Evolutionary conservation across 331 rosid genomes (phyloP).

Genomic region (Prunus yedoensis): DNA sequence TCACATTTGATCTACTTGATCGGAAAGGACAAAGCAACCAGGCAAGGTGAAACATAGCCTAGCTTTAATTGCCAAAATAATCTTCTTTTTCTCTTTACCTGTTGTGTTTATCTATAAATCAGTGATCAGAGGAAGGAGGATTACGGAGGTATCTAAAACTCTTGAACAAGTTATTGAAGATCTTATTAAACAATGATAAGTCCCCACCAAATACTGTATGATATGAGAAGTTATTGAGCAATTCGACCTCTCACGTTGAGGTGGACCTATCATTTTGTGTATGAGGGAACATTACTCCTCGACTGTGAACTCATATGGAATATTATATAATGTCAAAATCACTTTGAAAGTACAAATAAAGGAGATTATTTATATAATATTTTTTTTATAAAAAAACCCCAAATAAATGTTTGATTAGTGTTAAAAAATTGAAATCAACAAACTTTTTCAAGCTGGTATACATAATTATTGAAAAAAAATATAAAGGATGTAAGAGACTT

Average conservation of each 20-base stretch:
- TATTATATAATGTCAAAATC: background rate
- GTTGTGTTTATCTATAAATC: too few species aligned
- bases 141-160: too few species aligned
- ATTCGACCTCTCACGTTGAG: background rate
- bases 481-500: background rate
- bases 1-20: background rate
- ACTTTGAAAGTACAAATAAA: background rate
- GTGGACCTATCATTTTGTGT: background rate
- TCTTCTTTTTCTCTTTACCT: background rate
- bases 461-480: background rate
- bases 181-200: too few species aligned
- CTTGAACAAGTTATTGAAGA: too few species aligned
- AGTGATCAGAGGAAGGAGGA: too few species aligned
- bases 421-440: background rate
- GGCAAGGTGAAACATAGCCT: background rate
- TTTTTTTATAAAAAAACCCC: background rate
- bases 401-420: background rate
- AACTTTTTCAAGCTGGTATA: background rate
- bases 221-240: background rate
- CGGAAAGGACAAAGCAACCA: background rate
- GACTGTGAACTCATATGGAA: background rate
- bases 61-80: background rate
- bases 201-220: background rate
- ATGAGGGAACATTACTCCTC: background rate
- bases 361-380: too few species aligned